Percentiles rank a stretch among this genome's conserved stretches.
These are phyloP conservation scores for Argentina anserina DNA, from an alignment of 306 rosid species.

Conservation along the genomic window DNA sequence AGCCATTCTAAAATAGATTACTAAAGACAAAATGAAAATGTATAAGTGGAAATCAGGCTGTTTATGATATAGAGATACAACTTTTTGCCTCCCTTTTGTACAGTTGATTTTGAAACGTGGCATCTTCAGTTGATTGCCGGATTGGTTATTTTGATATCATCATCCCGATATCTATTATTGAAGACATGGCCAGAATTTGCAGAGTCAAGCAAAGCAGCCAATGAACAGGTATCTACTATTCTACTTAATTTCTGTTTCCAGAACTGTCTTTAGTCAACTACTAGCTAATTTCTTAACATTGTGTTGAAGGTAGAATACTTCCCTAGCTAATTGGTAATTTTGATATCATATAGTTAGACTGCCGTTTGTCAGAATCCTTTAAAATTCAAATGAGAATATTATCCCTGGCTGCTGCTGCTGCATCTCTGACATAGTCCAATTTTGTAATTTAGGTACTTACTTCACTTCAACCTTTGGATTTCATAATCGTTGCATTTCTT, in stretches of 20 bases:
- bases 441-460: slow-evolving; percentile 66
- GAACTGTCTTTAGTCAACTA: background rate
- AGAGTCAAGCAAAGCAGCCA: slow-evolving; percentile 86
- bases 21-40: background rate
- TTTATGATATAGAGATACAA: background rate
- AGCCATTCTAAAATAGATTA: background rate
- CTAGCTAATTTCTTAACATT: background rate
- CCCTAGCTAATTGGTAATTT: background rate
- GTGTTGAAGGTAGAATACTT: background rate
- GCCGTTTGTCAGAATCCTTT: slow-evolving; percentile 24
- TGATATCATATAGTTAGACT: background rate
- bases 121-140: slow-evolving; percentile 88
- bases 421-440: slow-evolving; percentile 22
- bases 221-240: slow-evolving; percentile 63
- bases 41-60: background rate
- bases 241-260: slow-evolving; percentile 19
- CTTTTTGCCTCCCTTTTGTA: slow-evolving; percentile 18
- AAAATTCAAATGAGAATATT: background rate
- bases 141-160: slow-evolving; percentile 64
- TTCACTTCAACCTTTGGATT: slow-evolving; percentile 78
- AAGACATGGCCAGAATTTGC: slow-evolving; percentile 84
- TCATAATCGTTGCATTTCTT: slow-evolving; percentile 59
- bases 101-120: slow-evolving; percentile 89
- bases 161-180: slow-evolving; percentile 61
- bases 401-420: slow-evolving; percentile 15